Evolutionary conservation across 2,329 filamentous ascomycete species (phyloP).

Genomic region (Colletotrichum incanum): DNA sequence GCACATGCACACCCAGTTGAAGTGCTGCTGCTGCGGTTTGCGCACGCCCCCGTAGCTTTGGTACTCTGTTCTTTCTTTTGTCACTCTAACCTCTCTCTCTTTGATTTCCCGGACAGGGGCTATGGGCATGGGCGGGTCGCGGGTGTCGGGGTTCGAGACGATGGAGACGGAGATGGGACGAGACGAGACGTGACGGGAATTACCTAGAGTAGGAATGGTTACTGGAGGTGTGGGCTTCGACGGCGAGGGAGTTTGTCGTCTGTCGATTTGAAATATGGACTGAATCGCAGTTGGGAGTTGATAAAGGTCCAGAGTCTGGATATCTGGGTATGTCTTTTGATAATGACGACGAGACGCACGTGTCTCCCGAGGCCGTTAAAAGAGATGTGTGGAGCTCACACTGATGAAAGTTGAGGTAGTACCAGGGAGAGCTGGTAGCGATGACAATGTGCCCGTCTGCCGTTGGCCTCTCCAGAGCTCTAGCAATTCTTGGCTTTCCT

Average conservation of each 20-base stretch:
- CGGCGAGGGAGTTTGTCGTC: too few relatives aligned
- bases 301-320: too few relatives aligned
- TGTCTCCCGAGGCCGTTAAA: not conserved
- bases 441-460: slow-evolving; percentile 18
- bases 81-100: not conserved
- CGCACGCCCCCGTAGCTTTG: slow-evolving; percentile 22
- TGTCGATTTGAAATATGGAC: not conserved
- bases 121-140: slow-evolving; percentile 19
- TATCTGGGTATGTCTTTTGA: not conserved
- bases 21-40: slow-evolving; percentile 2
- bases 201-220: not conserved
- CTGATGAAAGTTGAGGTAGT: not conserved
- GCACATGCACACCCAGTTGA: slow-evolving; percentile 24
- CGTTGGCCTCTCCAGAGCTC: slow-evolving; percentile 16
- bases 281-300: not conserved
- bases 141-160: slow-evolving; percentile 28
- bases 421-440: not conserved
- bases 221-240: not conserved
- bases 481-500: slow-evolving; percentile 17
- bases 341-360: not conserved
- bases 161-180: slow-evolving; percentile 34
- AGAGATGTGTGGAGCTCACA: not conserved
- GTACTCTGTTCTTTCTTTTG: not conserved
- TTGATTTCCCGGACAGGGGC: slow-evolving; percentile 15
- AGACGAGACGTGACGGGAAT: slow-evolving; percentile 35